Base-by-base conservation (phyloP, 129 eudicot species). In the Helianthus tuberosus region DNA sequence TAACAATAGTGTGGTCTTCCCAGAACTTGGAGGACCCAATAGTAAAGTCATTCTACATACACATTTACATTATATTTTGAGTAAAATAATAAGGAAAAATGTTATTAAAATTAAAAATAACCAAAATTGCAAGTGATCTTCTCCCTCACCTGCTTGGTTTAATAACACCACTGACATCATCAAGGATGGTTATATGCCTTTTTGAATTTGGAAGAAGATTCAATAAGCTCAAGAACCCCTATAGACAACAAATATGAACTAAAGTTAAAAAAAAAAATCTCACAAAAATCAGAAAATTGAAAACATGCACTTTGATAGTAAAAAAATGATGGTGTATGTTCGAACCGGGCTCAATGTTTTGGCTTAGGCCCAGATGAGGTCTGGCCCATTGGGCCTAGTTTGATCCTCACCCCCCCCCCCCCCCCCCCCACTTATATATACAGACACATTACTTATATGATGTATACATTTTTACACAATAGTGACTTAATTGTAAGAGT, bases 1-100 rank as follows among this genome's bases (percentile, higher is more conserved):
- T 75, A 86, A 71, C 71, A 92, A 59, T 47, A 92, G 44, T 9
- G 96, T 89, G 57, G 97, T 92, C 85, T 92, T 92, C 39, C 97
- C 97, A 9, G 97, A 92, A 77, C 91, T 84, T 63, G 97, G 97
- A 85, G 97, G 97, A 65, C 97, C 97, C 75, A 92, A 73, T 38
- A 92, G 86, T 79, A 92, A 78, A 63, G 97, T 92, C 96, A 92
- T 83, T 78, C 97, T 92, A 76, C 74, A 66, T 73, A 80, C 60
- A 76, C 35, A 55, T 58, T 43, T 47, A 60, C 67, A 57, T 29
- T 6, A 52, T 13, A 75, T 8, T 11, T 62, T 41, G 0, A 51
- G 41, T 69, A 70, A 17, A 80, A 68, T 27, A 38, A 49, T 61
- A 61, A 61, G 12, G 32, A 61, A 27, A 11, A 32, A 17, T 13